phyloP scores from a whole-genome alignment of 208 protist species.

The Trypanosoma grayi region DNA sequence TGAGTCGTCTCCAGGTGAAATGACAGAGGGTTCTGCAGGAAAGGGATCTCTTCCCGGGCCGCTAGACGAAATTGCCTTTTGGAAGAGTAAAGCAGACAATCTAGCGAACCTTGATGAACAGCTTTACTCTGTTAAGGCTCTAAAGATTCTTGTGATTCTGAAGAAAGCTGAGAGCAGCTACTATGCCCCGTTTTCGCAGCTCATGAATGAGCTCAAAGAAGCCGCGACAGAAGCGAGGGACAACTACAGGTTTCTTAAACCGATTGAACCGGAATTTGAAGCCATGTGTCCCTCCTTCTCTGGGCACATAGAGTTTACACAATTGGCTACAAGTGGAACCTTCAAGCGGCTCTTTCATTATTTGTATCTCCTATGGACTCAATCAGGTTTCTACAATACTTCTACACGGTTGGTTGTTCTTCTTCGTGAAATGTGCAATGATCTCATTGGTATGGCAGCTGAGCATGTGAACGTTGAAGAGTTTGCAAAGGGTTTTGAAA shows the following conservation, averaged over 20 bases:
- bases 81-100: conserved; percentile 94
- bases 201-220: conserved; percentile 89
- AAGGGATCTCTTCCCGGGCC: conserved; percentile 86
- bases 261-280: conserved; percentile 83
- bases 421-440: conserved; percentile 95
- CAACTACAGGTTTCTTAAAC: conserved; percentile 92
- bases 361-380: conserved; percentile 93
- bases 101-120: conserved; percentile 92
- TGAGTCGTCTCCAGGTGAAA: conserved; percentile 80
- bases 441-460: conserved; percentile 91
- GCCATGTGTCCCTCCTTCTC: conserved; percentile 56
- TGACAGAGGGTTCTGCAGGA: conserved; percentile 56
- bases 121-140: conserved; percentile 87
- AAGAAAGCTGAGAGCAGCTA: conserved; percentile 91
- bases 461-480: conserved; percentile 90
- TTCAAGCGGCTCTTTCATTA: conserved; percentile 93
- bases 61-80: conserved; percentile 94
- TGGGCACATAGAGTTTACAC: conserved; percentile 67
- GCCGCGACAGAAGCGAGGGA: conserved; percentile 82
- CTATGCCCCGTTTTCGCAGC: conserved; percentile 81
- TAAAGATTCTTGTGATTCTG: conserved; percentile 92
- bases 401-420: conserved; percentile 91
- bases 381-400: conserved; percentile 93
- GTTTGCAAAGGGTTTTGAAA: conserved; percentile 91
- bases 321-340: conserved; percentile 70